Base-by-base conservation (phyloP, 257 asterid species). In the Scutellaria barbata region DNA sequence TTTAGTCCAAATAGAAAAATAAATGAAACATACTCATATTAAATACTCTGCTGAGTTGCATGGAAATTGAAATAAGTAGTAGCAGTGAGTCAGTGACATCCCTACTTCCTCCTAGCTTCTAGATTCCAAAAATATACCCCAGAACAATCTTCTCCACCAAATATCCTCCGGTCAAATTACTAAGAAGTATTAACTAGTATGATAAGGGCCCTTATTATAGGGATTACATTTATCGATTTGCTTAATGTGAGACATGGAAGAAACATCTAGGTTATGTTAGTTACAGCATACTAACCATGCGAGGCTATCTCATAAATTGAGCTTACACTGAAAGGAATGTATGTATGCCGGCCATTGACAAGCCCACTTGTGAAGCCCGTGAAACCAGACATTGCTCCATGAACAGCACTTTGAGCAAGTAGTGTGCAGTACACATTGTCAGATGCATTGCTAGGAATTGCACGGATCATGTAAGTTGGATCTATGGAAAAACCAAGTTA, bases 341-440 rank as follows among this genome's bases (percentile, higher is more conserved):
- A 88, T 11, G 92, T 81, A 42, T 84, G 87, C 14, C 86, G 83
- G 62, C 92, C 91, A 72, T 85, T 82, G 46, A 88, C 95, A 65
- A 85, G 88, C 42, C 91, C 95, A 17, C 81, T 46, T 13, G 87
- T 84, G 82, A 77, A 85, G 76, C 95, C 95, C 5, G 95, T 84
- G 75, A 78, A 88, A 37, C 95, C 95, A 10, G 95, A 78, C 95
- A 88, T 88, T 51, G 95, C 95, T 76, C 95, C 95, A 84, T 88
- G 95, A 77, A 88, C 91, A 35, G 89, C 89, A 74, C 95, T 88
- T 84, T 88, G 95, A 75, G 95, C 92, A 65, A 88, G 95, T 51
- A 88, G 89, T 1, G 95, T 84, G 84, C 95, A 85, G 73, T 84
- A 88, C 37, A 88, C 95, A 54, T 85, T 88, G 72, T 88, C 95